Conservation (phyloP, 805 yeast genomes). For the Candida endomychidarum region DNA sequence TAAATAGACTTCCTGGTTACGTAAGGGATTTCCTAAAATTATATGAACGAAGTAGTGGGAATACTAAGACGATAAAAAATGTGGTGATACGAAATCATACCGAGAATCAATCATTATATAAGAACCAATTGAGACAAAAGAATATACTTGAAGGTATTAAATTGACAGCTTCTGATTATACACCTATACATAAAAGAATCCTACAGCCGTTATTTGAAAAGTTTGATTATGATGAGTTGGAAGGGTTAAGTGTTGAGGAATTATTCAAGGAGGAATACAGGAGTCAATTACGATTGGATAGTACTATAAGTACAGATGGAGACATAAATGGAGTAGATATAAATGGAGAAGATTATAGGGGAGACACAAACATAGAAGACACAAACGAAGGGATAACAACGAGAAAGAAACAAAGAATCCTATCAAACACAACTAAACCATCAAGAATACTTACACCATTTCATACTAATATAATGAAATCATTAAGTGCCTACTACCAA, state of each 20-base stretch:
- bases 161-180: constrained; percentile 19
- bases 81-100: constrained; percentile 1
- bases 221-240: constrained; percentile 16
- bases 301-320: too few relatives aligned
- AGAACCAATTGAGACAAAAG: background rate
- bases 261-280: constrained; percentile 15
- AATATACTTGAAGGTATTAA: constrained; percentile 1
- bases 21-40: constrained; percentile 8
- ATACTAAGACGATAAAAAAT: background rate
- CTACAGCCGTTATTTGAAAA: constrained; percentile 23
- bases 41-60: constrained; percentile 5
- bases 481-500: constrained; percentile 25
- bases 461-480: constrained; percentile 24
- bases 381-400: background rate
- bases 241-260: constrained; percentile 12
- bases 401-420: constrained; percentile 18
- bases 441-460: constrained; percentile 11
- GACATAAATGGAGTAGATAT: too few relatives aligned
- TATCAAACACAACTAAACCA: constrained; percentile 8
- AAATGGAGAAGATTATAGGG: too few relatives aligned
- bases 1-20: constrained; percentile 10
- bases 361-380: too few relatives aligned
- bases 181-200: constrained; percentile 20
- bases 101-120: background rate
- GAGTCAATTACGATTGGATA: too few relatives aligned